These are phyloP conservation scores for Plenodomus biglobosus DNA, from an alignment of 2,329 filamentous ascomycete genomes.

Conservation along the genomic window DNA sequence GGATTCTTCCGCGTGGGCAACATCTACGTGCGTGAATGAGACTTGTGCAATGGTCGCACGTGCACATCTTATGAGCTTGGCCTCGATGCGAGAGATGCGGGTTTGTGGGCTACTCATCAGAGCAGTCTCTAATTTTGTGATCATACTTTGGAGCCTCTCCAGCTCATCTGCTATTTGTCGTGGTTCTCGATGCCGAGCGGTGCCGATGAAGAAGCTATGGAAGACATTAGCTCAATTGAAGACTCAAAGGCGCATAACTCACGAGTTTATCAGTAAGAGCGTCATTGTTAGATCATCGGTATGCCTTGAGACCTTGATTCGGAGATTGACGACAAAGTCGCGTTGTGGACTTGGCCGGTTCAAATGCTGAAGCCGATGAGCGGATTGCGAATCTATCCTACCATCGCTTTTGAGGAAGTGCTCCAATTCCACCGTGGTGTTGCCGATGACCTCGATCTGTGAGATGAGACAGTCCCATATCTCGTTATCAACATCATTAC, in stretches of 20 bases:
- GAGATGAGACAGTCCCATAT: constrained; percentile 18
- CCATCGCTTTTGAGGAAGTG: constrained; percentile 12
- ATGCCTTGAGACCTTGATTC: constrained; percentile 12
- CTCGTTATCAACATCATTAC: constrained; percentile 1
- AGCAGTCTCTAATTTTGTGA: constrained; percentile 13
- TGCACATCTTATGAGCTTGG: constrained; percentile 13
- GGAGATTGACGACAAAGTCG: not conserved
- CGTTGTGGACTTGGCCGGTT: not conserved
- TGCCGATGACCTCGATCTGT: constrained; percentile 15
- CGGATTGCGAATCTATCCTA: constrained; percentile 3
- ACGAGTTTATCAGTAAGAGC: constrained; percentile 18
- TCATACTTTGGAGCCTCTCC: constrained; percentile 8
- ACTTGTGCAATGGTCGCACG: constrained; percentile 12
- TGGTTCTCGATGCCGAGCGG: constrained; percentile 6
- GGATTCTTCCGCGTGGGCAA: constrained; percentile 2
- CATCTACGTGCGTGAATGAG: not conserved
- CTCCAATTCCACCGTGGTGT: constrained; percentile 15
- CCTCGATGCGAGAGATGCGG: constrained; percentile 12
- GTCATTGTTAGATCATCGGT: constrained; percentile 17
- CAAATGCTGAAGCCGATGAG: constrained; percentile 9
- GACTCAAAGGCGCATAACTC: constrained; percentile 3
- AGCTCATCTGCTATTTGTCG: constrained; percentile 5
- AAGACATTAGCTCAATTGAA: constrained; percentile 6
- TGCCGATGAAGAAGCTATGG: constrained; percentile 5
- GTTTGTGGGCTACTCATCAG: constrained; percentile 6